Conservation (phyloP, 768 basidiomycete species). For the Boletus barrowsii region DNA sequence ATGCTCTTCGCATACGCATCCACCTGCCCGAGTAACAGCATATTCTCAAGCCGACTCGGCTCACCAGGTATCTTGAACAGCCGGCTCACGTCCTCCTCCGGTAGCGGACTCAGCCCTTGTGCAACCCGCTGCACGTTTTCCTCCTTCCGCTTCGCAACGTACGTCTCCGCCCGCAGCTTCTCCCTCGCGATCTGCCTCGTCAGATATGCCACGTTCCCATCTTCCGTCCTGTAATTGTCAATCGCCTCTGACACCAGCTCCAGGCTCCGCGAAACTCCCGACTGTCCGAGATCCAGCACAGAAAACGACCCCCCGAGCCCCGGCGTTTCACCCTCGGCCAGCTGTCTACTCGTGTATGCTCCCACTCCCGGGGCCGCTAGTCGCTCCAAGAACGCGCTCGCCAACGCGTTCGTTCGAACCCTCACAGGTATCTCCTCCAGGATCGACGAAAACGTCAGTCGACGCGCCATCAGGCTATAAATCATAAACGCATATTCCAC, state of each 20-base stretch:
- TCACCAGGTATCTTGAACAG: constrained; percentile 87
- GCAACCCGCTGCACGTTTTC: constrained; percentile 77
- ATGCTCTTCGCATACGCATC: constrained; percentile 82
- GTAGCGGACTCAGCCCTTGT: constrained; percentile 82
- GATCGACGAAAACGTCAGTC: constrained; percentile 81
- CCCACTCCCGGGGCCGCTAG: constrained; percentile 47
- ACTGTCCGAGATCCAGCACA: constrained; percentile 66
- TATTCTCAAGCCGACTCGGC: constrained; percentile 83
- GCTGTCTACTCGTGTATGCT: constrained; percentile 35
- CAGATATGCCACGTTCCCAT: constrained; percentile 88
- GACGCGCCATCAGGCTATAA: constrained; percentile 70
- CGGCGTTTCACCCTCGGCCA: constrained; percentile 37
- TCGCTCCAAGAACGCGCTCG: constrained; percentile 73
- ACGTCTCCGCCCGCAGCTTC: constrained; percentile 71
- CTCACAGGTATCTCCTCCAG: constrained; percentile 83
- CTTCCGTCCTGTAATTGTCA: constrained; percentile 84
- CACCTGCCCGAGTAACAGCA: constrained; percentile 83
- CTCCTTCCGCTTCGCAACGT: constrained; percentile 82
- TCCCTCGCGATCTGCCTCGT: constrained; percentile 87
- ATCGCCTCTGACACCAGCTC: constrained; percentile 84
- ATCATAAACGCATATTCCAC: constrained; percentile 9
- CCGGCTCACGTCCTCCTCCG: constrained; percentile 81
- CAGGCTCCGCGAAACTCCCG: constrained; percentile 69
- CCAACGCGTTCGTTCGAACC: constrained; percentile 76
- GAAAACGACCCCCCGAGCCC: constrained; percentile 62